Conservation (phyloP, 306 rosid genomes). For the Fragaria vesca region DNA sequence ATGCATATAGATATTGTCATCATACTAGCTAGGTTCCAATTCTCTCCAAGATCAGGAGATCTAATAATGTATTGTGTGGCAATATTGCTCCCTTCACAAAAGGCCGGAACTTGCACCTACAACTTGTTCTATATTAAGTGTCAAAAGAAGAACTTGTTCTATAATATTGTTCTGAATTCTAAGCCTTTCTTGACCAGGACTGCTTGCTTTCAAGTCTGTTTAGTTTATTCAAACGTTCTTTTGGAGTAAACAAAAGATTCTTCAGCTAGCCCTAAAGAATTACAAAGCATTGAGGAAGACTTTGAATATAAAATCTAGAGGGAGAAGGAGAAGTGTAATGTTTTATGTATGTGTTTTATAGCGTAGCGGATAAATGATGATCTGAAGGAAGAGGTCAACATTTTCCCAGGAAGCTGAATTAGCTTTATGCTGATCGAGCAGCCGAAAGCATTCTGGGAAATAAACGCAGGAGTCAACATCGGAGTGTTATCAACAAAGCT, state of each 20-base stretch:
- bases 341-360: background rate
- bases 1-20: background rate
- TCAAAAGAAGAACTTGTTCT: background rate
- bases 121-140: background rate
- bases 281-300: background rate
- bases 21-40: background rate
- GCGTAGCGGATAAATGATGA: background rate
- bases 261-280: background rate
- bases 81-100: background rate
- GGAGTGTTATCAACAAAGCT: background rate
- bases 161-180: background rate
- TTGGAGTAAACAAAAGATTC: background rate
- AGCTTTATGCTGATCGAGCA: background rate
- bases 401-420: background rate
- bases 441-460: background rate
- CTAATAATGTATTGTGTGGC: background rate
- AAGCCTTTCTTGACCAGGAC: background rate
- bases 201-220: background rate
- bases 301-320: background rate
- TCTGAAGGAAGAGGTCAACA: background rate
- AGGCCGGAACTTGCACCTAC: background rate
- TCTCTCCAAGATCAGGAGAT: background rate
- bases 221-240: background rate
- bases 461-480: background rate
- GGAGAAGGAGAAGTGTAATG: background rate